Evolutionary conservation across 2,329 filamentous ascomycete genomes (phyloP).

Genomic region (Fusarium xylarioides): DNA sequence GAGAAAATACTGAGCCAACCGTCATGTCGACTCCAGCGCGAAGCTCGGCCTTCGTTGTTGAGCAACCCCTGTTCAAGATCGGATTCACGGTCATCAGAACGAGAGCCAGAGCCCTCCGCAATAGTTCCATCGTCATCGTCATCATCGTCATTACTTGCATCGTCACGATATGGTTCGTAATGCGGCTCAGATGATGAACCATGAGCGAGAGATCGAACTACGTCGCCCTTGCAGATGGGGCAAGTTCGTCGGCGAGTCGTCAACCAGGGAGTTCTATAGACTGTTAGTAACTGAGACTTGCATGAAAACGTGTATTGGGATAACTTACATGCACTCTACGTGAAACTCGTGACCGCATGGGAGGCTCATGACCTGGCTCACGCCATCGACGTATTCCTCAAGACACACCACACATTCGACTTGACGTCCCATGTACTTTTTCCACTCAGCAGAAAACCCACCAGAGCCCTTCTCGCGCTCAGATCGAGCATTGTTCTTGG

Average conservation of each 20-base stretch:
- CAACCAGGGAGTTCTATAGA: slow-evolving; percentile 86
- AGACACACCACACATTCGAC: slow-evolving; percentile 96
- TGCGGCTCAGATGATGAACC: slow-evolving; percentile 60
- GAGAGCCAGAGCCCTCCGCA: slow-evolving; percentile 48
- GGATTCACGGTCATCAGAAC: slow-evolving; percentile 43
- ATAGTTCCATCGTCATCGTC: slow-evolving; percentile 52
- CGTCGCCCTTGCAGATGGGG: slow-evolving; percentile 97
- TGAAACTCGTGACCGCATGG: slow-evolving; percentile 99
- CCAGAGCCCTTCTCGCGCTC: slow-evolving; percentile 60
- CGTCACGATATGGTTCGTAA: slow-evolving; percentile 65
- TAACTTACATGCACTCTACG: slow-evolving; percentile 94
- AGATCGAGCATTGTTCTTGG: slow-evolving; percentile 44
- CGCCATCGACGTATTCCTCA: slow-evolving; percentile 94
- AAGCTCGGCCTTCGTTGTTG: slow-evolving; percentile 30
- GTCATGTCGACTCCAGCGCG: slow-evolving; percentile 42
- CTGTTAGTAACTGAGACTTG: slow-evolving; percentile 17
- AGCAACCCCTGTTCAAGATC: slow-evolving; percentile 57
- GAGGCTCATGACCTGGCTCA: slow-evolving; percentile 94
- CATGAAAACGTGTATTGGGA: neutral
- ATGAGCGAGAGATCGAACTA: slow-evolving; percentile 75
- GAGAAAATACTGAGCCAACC: slow-evolving; percentile 54
- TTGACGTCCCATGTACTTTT: slow-evolving; percentile 72
- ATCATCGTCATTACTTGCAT: slow-evolving; percentile 56
- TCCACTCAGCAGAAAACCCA: slow-evolving; percentile 63
- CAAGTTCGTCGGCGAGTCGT: slow-evolving; percentile 96